A percentile compares a stretch with the other conserved stretches of the same genome.
Conservation (phyloP, 2,329 filamentous ascomycete species). For the Alternaria gaisen region DNA sequence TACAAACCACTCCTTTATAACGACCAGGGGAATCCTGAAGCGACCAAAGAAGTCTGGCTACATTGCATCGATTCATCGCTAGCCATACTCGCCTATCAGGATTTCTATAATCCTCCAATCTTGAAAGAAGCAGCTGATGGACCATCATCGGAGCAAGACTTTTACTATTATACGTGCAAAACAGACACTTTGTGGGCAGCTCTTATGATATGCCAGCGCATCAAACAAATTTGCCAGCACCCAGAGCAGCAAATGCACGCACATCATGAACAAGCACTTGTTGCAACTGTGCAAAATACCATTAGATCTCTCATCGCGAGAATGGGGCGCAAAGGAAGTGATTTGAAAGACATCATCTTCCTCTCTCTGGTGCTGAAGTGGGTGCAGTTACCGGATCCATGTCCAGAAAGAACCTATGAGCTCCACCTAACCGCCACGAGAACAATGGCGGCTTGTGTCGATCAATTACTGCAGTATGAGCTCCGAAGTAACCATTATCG, state of each 20-base stretch:
- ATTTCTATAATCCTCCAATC: conserved; percentile 17
- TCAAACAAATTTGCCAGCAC: conserved; percentile 24
- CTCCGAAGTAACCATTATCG: conserved; percentile 7
- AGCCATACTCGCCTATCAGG: conserved; percentile 31
- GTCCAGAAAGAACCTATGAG: not conserved
- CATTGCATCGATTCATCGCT: conserved; percentile 32
- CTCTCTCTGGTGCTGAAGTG: conserved; percentile 28
- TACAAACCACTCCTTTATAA: conserved; percentile 34
- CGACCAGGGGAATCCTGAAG: conserved; percentile 11
- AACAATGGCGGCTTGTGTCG: conserved; percentile 24
- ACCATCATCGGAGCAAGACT: conserved; percentile 26
- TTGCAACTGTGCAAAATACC: conserved; percentile 23
- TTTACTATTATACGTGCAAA: conserved; percentile 42
- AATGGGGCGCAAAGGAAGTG: conserved; percentile 27
- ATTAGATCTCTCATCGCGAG: conserved; percentile 23
- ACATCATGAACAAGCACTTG: conserved; percentile 3
- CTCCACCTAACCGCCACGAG: conserved; percentile 15
- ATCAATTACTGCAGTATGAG: conserved; percentile 21
- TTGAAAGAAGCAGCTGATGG: conserved; percentile 9
- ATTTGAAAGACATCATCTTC: conserved; percentile 34
- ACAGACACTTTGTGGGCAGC: conserved; percentile 44
- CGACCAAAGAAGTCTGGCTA: conserved; percentile 17
- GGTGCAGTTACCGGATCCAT: conserved; percentile 15
- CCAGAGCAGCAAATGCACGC: not conserved
- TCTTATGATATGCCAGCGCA: conserved; percentile 41